Conservation (phyloP, 2,329 filamentous ascomycete species). For the Alternaria conjuncta region DNA sequence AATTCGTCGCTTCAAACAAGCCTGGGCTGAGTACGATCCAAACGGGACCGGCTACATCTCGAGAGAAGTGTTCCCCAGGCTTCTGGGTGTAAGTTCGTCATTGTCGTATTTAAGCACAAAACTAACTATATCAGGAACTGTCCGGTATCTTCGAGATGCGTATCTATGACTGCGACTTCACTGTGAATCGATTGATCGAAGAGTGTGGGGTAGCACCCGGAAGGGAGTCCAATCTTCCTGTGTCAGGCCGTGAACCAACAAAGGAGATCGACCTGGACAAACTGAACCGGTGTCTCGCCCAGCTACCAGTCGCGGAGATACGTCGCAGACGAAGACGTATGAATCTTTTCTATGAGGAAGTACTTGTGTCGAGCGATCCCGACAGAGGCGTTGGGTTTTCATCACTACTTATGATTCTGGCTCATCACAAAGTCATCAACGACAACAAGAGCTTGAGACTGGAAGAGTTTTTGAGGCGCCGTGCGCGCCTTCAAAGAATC, state of each 20-base stretch:
- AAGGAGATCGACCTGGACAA: constrained; percentile 72
- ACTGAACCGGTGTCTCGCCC: constrained; percentile 73
- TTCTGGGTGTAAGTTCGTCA: constrained; percentile 70
- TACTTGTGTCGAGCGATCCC: constrained; percentile 89
- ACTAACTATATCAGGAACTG: constrained; percentile 64
- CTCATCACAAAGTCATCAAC: constrained; percentile 98
- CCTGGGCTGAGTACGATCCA: constrained; percentile 95
- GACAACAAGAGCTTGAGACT: constrained; percentile 95
- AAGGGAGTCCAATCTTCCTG: constrained; percentile 55
- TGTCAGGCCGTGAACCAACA: constrained; percentile 49
- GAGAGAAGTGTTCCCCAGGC: constrained; percentile 85
- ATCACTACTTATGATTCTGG: constrained; percentile 89
- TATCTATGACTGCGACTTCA: constrained; percentile 90
- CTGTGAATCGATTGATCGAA: constrained; percentile 84
- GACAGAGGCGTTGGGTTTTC: constrained; percentile 92
- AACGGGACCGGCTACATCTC: constrained; percentile 89
- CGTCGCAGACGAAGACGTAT: constrained; percentile 77
- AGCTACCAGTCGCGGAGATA: constrained; percentile 77
- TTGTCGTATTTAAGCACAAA: neutral
- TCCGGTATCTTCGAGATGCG: constrained; percentile 97
- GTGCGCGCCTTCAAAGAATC: constrained; percentile 88
- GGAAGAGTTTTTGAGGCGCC: constrained; percentile 91
- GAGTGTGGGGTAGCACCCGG: constrained; percentile 71
- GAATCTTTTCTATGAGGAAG: constrained; percentile 97
- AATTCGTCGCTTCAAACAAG: constrained; percentile 95